Base-by-base conservation (phyloP, 257 asterid species). In the Avicennia marina region DNA sequence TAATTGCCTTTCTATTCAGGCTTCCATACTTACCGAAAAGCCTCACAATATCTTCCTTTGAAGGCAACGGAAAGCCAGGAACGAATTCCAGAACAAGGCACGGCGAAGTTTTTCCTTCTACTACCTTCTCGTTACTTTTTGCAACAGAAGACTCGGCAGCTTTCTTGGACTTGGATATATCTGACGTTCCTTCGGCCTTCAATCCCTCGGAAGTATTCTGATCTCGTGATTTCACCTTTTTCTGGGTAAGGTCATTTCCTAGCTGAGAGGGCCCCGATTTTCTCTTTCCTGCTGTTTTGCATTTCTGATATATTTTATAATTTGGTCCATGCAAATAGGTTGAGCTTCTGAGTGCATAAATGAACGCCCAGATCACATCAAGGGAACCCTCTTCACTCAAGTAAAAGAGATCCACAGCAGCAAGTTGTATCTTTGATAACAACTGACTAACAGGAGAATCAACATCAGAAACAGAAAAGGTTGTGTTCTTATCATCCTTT, bases 341-440 rank as follows among this genome's bases (percentile, higher is more conserved):
- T 2, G 87, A 73, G 62, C 76, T 82, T 70, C 90, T 73, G 57
- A 76, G 70, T 4, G 90, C 75, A 47, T 76, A 76, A 6, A 73
- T 9, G 49, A 93, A 93, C 0, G 70, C 79, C 58, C 47, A 58
- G 9, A 78, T 58, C 44, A 27, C 29, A 50, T 76, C 85, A 24
- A 77, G 69, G 8, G 78, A 50, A 17, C 74, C 72, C 11, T 60
- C 58, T 12, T 74, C 64, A 52, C 78, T 68, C 53, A 69, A 72
- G 60, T 47, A 48, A n/a, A 36, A 32, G 32, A 76, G 73, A 70
- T 74, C 68, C 41, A 71, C 51, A 33, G 95, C 95, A 20, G 79
- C 58, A 57, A 56, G 56, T 49, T 53, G 60, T 32, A 93, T 44
- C 42, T 72, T 79, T 0, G 66, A 49, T n/a, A 88, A 18, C 11